Base-by-base conservation (phyloP, 2,329 filamentous ascomycete genomes). In the Clarireedia monteithiana region DNA sequence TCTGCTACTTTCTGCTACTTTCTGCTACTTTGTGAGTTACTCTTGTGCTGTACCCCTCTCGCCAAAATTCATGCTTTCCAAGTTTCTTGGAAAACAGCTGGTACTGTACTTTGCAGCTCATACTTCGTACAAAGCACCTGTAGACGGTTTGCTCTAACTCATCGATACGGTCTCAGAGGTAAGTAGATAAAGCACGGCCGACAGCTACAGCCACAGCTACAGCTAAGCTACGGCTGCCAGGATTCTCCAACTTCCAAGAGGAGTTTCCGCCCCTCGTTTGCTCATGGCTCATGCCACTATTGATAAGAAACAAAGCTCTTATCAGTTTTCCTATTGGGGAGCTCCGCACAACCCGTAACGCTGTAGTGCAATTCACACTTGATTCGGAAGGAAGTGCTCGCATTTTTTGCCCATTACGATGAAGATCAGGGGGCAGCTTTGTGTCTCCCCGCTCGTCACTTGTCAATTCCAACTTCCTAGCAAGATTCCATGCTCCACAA, bases 241-340 rank as follows among this genome's bases (percentile, higher is more conserved):
- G 50, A 27, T 52, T 52, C 50, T 52, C 40, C 50, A 52, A 39
- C 26, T 52, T 52, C 50, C 40, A 10, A 34, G 7, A n/a, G 39
- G 15, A 14, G 3, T 34, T 34, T 52, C 27, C 27, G n/a, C 50
- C 20, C 6, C 20, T 46, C 9, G 50, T 15, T 46, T 30, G 15
- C 50, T 45, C 15, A 44, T 45, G 50, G 15, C 50, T 45, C 15
- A 44, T 45, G 50, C 39, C n/a, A 46, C 48, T 23, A 34, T 45
- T 34, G 50, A 44, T 52, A 34, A 52, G 49, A 30, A 17, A 10
- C 15, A 52, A 20, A 52, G 50, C 50, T 46, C 39, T 52, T 52
- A 52, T 52, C 50, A 24, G 34, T 24, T 23, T 34, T 45, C 26
- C n/a, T n/a, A 50, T 23, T 24, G 23, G 15, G 26, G 39, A 26